Evolutionary conservation across 768 basidiomycete genomes (phyloP).

Genomic region (Roridomyces roridus): DNA sequence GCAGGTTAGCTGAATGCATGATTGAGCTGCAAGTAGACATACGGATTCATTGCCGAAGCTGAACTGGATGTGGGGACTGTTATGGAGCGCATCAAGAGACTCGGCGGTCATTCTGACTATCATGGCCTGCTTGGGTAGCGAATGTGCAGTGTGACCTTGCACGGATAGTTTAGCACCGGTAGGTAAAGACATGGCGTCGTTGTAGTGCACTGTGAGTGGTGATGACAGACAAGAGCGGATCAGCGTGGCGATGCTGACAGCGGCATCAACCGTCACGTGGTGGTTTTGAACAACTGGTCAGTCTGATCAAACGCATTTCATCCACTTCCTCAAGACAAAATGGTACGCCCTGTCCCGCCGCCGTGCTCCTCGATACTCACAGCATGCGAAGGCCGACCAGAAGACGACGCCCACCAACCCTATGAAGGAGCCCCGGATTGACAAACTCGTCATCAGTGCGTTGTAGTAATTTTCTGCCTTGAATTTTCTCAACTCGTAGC

Average conservation of each 20-base stretch:
- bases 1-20: not conserved
- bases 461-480: slow-evolving; percentile 31
- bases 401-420: slow-evolving; percentile 89
- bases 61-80: slow-evolving; percentile 57
- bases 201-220: no score
- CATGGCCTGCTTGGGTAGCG: slow-evolving; percentile 76
- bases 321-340: slow-evolving; percentile 12
- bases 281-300: not conserved
- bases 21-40: slow-evolving; percentile 29
- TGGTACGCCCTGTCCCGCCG: slow-evolving; percentile 10
- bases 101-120: slow-evolving; percentile 77
- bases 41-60: slow-evolving; percentile 70
- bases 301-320: not conserved
- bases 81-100: slow-evolving; percentile 70
- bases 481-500: slow-evolving; percentile 18
- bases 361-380: not conserved
- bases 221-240: no score
- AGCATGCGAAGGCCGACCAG: slow-evolving; percentile 78
- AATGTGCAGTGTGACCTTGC: slow-evolving; percentile 58
- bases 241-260: no score
- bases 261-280: slow-evolving; percentile 6
- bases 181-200: slow-evolving; percentile 79
- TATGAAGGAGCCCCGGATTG: slow-evolving; percentile 96
- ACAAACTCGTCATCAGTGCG: slow-evolving; percentile 99
- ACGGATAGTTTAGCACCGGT: slow-evolving; percentile 58